Conservation (phyloP, 805 yeast species). For the Priceomyces melissophilus region DNA sequence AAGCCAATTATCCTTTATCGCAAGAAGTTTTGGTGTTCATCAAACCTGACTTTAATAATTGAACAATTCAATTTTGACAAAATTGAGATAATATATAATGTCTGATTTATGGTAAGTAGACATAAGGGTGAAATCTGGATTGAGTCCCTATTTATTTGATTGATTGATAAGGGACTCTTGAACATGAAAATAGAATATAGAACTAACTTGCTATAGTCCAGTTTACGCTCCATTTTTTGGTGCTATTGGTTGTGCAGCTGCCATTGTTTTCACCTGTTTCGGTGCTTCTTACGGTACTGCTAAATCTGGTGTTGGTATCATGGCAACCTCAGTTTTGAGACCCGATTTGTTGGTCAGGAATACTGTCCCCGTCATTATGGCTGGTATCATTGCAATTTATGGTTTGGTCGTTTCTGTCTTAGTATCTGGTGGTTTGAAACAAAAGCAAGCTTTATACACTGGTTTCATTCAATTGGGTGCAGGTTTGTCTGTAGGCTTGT, state of each 20-base stretch:
- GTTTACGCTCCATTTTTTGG: slow-evolving; percentile 96
- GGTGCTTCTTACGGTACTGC: slow-evolving; percentile 99
- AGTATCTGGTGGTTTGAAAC: slow-evolving; percentile 84
- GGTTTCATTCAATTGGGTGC: slow-evolving; percentile 99
- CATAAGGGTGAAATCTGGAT: background rate
- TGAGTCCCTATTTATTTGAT: background rate
- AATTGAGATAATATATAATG: slow-evolving; percentile 35
- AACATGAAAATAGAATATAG: background rate
- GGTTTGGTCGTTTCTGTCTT: slow-evolving; percentile 95
- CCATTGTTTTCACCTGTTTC: slow-evolving; percentile 96
- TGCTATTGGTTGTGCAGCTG: slow-evolving; percentile 98
- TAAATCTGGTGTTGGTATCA: slow-evolving; percentile 98
- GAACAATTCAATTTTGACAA: slow-evolving; percentile 2
- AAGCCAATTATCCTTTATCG: slow-evolving; percentile 3
- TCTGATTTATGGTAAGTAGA: slow-evolving; percentile 72
- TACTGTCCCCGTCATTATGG: slow-evolving; percentile 97
- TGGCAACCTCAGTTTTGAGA: slow-evolving; percentile 96
- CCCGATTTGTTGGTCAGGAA: slow-evolving; percentile 92
- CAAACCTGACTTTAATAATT: slow-evolving; percentile 1
- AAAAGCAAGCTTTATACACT: slow-evolving; percentile 89
- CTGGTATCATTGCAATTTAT: slow-evolving; percentile 98
- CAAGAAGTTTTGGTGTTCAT: slow-evolving; percentile 4
- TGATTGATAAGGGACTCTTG: background rate
- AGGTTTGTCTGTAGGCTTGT: slow-evolving; percentile 94
- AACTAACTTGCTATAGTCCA: slow-evolving; percentile 46